Percentiles rank a stretch among this genome's conserved stretches.
Evolutionary conservation across 305 asterid species (phyloP).

Genomic region (Plantago lanceolata): DNA sequence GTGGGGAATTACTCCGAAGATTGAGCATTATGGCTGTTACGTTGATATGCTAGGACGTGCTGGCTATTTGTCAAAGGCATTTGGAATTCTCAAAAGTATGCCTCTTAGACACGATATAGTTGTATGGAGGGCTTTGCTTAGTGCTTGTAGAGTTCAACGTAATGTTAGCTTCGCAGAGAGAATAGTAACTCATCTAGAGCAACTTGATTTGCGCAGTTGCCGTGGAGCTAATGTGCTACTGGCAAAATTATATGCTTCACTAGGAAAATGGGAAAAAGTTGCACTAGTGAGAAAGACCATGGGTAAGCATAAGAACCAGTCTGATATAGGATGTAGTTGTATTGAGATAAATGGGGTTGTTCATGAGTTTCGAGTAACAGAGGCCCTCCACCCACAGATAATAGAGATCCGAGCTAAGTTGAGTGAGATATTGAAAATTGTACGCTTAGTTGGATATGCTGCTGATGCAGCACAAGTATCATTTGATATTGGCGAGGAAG

Average conservation of each 20-base stretch:
- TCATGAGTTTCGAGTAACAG: conserved; percentile 71
- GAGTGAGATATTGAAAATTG: conserved; percentile 38
- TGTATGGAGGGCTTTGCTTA: conserved; percentile 74
- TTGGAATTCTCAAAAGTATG: conserved; percentile 55
- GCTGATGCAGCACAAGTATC: conserved; percentile 46
- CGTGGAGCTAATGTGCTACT: conserved; percentile 53
- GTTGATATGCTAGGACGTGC: conserved; percentile 79
- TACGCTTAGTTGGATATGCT: conserved; percentile 43
- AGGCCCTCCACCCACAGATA: conserved; percentile 50
- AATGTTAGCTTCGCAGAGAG: conserved; percentile 50
- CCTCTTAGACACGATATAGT: conserved; percentile 52
- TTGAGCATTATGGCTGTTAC: conserved; percentile 75
- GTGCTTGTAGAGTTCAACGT: conserved; percentile 71
- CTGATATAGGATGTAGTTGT: conserved; percentile 73
- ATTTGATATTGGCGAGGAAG: conserved; percentile 55
- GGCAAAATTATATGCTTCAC: conserved; percentile 70
- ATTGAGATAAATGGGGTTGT: conserved; percentile 51
- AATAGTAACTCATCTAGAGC: conserved; percentile 38
- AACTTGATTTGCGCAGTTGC: conserved; percentile 32
- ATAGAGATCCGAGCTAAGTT: conserved; percentile 41
- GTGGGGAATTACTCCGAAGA: conserved; percentile 55
- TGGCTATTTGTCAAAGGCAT: conserved; percentile 71
- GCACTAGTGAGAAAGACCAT: conserved; percentile 36
- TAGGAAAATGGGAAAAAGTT: conserved; percentile 69
- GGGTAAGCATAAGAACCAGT: conserved; percentile 35